Base-by-base conservation (phyloP, 2,329 filamentous ascomycete species). In the Nemania serpens region DNA sequence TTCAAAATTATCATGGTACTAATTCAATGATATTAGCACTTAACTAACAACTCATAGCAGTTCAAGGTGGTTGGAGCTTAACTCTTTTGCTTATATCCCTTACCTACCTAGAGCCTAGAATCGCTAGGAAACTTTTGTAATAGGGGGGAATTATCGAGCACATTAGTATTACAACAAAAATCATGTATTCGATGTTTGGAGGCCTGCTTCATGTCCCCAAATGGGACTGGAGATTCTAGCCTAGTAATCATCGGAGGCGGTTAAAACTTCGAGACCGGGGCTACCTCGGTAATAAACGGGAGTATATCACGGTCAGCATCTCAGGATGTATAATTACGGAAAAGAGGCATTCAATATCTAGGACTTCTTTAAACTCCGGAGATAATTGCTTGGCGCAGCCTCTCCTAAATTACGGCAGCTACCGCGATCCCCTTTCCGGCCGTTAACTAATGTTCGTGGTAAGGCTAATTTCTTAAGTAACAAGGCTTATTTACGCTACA, bases 391-490 rank as follows among this genome's bases (percentile, higher is more conserved):
- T n/a, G n/a, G 46, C 22, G 52, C 46, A 41, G 42, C 13, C 12
- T 22, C 7, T 13, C 2, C 4, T 13, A 5, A 20, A 46, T n/a
- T n/a, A n/a, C n/a, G n/a, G 17, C 7, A n/a, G 15, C 34, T n/a
- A 34, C 7, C 43, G 25, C 3, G 2, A 1, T 17, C n/a, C 15
- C 49, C 29, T 36, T 49, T 33, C 48, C 11, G 53, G 36, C 18
- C 3, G 25, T 29, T 7, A 7, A 29, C 7, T 29, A 29, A n/a
- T n/a, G n/a, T 29, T 29, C 7, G 25, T n/a, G 48, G 29, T 18
- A 37, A 5, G 13, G 13, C 15, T 5, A 47, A 29, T 5, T 18
- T 56, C 52, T 60, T 41, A 57, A 41, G 53, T 57, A n/a, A 53
- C 48, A n/a, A n/a, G 25, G 33, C 47, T 52, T 53, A 37, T 47